Evolutionary conservation across 345 rosid genomes (phyloP), one percentile per base, ranked within the genome.

Genomic region (Populus pruinosa): DNA sequence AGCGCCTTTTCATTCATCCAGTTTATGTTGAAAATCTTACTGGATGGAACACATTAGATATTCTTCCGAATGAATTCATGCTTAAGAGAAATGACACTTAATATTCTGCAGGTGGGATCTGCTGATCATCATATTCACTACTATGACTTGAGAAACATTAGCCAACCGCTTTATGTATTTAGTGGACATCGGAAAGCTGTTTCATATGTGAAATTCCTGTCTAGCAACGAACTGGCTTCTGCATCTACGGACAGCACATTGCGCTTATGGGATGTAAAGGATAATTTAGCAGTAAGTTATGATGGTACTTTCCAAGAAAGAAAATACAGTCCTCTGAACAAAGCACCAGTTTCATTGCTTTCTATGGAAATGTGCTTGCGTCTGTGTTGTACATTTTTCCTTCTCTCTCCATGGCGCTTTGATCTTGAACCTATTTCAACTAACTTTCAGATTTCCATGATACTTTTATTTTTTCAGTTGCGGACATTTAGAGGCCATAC

Each of bases 181-280:
- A 86, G 87, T 5, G 98, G 98, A 77, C 98, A 94, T 84, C 86
- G 83, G 76, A 94, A 94, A 89, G 85, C 97, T 31, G 96, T 92
- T 80, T 94, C 98, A 3, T 94, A 92, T 77, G 97, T 92, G 77
- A 94, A 92, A 79, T 92, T 92, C 81, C 82, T 94, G 85, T 92
- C 98, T 25, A 86, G 85, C 80, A 80, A 87, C 55, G 97, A 92
- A 83, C 96, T 94, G 73, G 94, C 92, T 75, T 94, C 98, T 74
- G 94, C 98, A 66, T 92, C 98, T n/a, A 94, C 97, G 2, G 98
- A 94, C 85, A 92, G 92, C 87, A 89, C 98, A 17, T 85, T 94
- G 75, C 86, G 96, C 27, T 83, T 94, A 71, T 92, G 98, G 98
- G 97, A 94, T 77, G 97, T 94, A 66, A 93, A 90, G 87, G 89